Base-by-base conservation (phyloP, 1,139 yeast species). In the Scheffersomyces insectosa region DNA sequence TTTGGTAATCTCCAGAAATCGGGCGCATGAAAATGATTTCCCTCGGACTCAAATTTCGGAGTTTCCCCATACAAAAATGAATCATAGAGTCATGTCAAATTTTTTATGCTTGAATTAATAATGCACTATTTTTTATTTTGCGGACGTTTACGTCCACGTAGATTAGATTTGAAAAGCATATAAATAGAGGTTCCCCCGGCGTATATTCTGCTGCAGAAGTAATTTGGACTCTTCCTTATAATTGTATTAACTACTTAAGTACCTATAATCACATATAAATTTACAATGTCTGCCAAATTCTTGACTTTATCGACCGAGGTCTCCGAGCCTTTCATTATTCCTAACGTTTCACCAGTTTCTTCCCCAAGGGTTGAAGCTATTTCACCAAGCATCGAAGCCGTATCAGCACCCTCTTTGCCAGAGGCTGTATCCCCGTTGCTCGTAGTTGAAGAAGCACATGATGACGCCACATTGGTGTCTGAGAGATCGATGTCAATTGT, bases 281-380 rank as follows among this genome's bases (percentile, higher is more conserved):
- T 13, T 12, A 31, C 34, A 31, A 31, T 31, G 34, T 20, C 34
- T 13, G 25, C 25, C 25, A 31, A 31, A 54, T 81, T 76, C 62
- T 69, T 82, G 60, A 70, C 74, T 41, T 75, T 84, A 60, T 74
- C 85, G 37, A 72, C 80, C 42, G 83, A 81, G 48, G 63, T 73
- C 41, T 71, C 79, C 42, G 72, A 77, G 59, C 88, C 90, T 51
- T 83, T 82, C 57, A 73, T 83, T 38, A 82, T 83, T 56, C 83
- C 85, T 52, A 66, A 79, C 46, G 74, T 82, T 39, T 82, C 88
- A 2, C 88, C 88, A 34, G 75, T 75, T 6, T 67, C 84, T 2
- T 66, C 73, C 5, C 74, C 77, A 25, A 45, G 52, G 20, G 56
- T 67, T 37, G 8, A 20, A 20, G 25, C 25, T 7, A 20, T 20